phyloP scores from a whole-genome alignment of 352 stramenopile species.

The Phytophthora melonis region DNA sequence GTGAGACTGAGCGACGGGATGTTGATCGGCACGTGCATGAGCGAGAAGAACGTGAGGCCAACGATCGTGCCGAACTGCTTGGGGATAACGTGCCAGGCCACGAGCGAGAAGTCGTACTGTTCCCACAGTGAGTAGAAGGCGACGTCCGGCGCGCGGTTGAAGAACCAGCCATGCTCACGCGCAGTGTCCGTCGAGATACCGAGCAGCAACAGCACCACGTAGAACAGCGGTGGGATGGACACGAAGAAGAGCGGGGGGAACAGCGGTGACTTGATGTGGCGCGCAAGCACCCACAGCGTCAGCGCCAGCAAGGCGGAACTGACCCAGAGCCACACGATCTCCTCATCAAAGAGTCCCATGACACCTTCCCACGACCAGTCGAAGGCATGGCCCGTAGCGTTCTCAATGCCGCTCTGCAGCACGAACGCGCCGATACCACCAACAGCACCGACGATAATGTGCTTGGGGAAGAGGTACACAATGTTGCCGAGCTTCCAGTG shows the following conservation, averaged over 20 bases:
- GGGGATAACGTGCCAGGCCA: slow-evolving; percentile 78
- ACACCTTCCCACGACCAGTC: slow-evolving; percentile 65
- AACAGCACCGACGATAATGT: slow-evolving; percentile 96
- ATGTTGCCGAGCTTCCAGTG: slow-evolving; percentile 92
- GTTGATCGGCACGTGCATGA: slow-evolving; percentile 97
- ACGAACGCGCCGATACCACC: slow-evolving; percentile 93
- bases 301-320: slow-evolving; percentile 64
- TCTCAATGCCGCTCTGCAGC: slow-evolving; percentile 86
- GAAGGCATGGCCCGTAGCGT: slow-evolving; percentile 78
- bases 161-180: slow-evolving; percentile 79
- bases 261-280: slow-evolving; percentile 64
- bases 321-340: slow-evolving; percentile 79
- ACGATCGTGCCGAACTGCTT: slow-evolving; percentile 85
- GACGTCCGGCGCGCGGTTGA: slow-evolving; percentile 69
- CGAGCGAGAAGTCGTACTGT: slow-evolving; percentile 72
- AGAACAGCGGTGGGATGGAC: slow-evolving; percentile 83
- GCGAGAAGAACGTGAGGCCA: slow-evolving; percentile 91
- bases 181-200: slow-evolving; percentile 68
- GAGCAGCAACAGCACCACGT: slow-evolving; percentile 60
- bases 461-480: slow-evolving; percentile 95
- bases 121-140: slow-evolving; percentile 81
- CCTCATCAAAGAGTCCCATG: slow-evolving; percentile 53
- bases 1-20: slow-evolving; percentile 92
- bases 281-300: slow-evolving; percentile 62
- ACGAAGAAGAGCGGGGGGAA: slow-evolving; percentile 86